These are phyloP conservation scores for Phaffia rhodozyma DNA, from an alignment of 1,284 basidiomycete genomes.

Conservation along the genomic window DNA sequence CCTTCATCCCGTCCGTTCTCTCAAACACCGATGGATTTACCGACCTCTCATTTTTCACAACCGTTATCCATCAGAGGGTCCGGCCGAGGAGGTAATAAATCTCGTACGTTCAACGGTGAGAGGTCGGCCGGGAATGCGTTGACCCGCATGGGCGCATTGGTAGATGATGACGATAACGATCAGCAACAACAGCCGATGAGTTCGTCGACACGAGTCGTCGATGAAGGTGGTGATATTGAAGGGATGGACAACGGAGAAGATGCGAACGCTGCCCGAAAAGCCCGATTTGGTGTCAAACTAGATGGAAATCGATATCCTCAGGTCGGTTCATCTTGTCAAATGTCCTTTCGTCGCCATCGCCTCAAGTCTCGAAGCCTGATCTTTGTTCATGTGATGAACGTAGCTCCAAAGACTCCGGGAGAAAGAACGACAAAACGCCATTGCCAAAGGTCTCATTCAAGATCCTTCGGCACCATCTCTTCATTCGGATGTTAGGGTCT, in stretches of 20 bases:
- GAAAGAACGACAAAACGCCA: constrained; percentile 60
- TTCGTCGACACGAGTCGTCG: background rate
- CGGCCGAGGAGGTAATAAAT: no score
- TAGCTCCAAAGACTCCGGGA: constrained; percentile 49
- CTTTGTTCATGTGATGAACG: background rate
- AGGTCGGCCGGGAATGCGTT: constrained; percentile 4
- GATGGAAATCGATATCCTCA: constrained; percentile 34
- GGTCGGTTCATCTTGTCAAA: constrained; percentile 21
- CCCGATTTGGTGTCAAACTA: constrained; percentile 32
- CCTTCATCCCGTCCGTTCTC: no score
- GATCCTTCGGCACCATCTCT: constrained; percentile 71
- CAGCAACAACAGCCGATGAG: background rate
- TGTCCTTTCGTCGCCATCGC: background rate
- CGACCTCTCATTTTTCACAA: no score
- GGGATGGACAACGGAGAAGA: constrained; percentile 23
- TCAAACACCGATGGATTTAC: no score
- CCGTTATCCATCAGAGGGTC: no score
- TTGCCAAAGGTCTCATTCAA: constrained; percentile 73
- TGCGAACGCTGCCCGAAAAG: constrained; percentile 24
- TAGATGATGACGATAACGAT: background rate
- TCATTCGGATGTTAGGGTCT: constrained; percentile 52
- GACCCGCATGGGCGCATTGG: constrained; percentile 8
- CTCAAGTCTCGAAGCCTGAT: background rate
- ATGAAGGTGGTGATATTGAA: constrained; percentile 27
- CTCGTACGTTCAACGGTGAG: background rate